Percentiles rank a stretch among this genome's conserved stretches.
Evolutionary conservation across 2,329 filamentous ascomycete species (phyloP).

Genomic region (Penicillium hordei): DNA sequence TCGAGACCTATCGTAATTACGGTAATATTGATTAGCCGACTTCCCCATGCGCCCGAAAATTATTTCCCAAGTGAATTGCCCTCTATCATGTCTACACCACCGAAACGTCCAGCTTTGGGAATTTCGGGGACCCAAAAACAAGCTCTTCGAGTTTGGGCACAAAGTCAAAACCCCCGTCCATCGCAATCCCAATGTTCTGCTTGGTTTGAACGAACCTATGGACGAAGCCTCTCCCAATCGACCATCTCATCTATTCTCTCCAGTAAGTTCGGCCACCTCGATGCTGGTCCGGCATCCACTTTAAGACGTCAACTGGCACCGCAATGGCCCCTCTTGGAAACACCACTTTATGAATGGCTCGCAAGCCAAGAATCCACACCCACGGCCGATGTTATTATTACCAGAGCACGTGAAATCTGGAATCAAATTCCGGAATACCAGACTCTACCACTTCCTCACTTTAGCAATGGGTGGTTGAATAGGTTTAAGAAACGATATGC

Average conservation of each 20-base stretch:
- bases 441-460: conserved; percentile 12
- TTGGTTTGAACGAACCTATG: conserved; percentile 9
- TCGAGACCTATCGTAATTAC: neutral
- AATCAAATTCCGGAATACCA: conserved; percentile 16
- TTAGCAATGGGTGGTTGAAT: conserved; percentile 22
- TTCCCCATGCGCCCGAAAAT: neutral
- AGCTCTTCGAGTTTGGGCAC: conserved; percentile 6
- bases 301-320: neutral
- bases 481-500: conserved; percentile 5
- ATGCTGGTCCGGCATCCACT: conserved; percentile 1
- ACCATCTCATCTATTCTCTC: conserved; percentile 5
- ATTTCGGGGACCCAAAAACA: conserved; percentile 1
- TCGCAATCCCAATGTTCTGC: conserved; percentile 1
- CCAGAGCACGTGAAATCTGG: conserved; percentile 20
- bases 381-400: conserved; percentile 7
- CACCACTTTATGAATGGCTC: conserved; percentile 3
- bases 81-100: neutral
- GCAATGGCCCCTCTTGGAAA: conserved; percentile 9
- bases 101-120: neutral
- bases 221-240: conserved; percentile 3
- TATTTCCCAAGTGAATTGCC: neutral
- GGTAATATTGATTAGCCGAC: neutral
- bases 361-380: neutral
- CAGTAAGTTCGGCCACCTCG: neutral
- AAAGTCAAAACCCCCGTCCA: conserved; percentile 1